Evolutionary conservation across 1,284 basidiomycete species (phyloP), one percentile per base, ranked within the genome.

Genomic region (Leccinum solheimii): DNA sequence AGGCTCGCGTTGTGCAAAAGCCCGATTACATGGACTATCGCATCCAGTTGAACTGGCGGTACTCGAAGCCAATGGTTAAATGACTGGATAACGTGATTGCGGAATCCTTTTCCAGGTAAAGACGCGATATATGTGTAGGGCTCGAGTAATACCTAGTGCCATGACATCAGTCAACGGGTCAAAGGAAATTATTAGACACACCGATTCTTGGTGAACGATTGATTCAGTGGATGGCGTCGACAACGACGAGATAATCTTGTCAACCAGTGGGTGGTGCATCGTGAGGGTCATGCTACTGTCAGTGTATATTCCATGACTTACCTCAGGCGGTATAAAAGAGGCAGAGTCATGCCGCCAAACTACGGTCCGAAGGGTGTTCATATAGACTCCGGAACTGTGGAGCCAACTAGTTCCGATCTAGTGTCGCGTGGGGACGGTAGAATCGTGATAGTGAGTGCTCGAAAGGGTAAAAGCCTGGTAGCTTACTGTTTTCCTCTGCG

Each of bases 1-100:
- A 99, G 80, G 73, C 93, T 96, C 2, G 95, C 94, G 58, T 90
- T 95, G 72, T 99, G 97, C 45, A 99, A 82, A 88, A 96, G 95
- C 65, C 88, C 87, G 34, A 98, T 90, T 23, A 98, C 85, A 59
- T 82, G 45, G 13, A 21, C 7, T 14, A 49, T 49, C 45, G 21
- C 45, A 23, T 79, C 78, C 4, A 98, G 82, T 71, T 91, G 90
- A 26, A 84, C 81, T 27, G 80, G 69, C 0, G 92, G 91, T 0
- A 98, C 94, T 10, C 87, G 76, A 16, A 99, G 83, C 97, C 97
- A 99, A 1, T 80, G 66, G 69, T 98, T 95, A 83, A 99, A 97
- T 0, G 97, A 95, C 53, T 90, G 90, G 60, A 98, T 94, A 72
- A 98, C 85, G 65, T 90, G 86, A 1, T 86, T 83, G 9, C 97